These are phyloP conservation scores for Thraustotheca clavata DNA, from an alignment of 352 stramenopile genomes.

Conservation along the genomic window DNA sequence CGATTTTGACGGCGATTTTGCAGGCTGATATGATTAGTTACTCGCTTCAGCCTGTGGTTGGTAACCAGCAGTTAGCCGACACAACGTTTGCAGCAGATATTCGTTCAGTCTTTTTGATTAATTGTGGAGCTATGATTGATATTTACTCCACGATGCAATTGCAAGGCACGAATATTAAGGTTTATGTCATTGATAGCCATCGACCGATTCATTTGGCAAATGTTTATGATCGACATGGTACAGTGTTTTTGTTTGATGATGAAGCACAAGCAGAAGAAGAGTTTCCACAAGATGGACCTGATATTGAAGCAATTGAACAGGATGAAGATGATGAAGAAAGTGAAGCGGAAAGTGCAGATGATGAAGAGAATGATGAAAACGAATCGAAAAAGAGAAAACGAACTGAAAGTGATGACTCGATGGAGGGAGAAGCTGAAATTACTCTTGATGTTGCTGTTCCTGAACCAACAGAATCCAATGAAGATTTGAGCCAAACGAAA, in stretches of 20 bases:
- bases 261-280: slow-evolving; percentile 56
- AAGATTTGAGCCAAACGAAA: neutral
- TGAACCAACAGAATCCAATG: neutral
- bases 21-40: slow-evolving; percentile 74
- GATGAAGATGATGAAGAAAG: slow-evolving; percentile 61
- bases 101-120: slow-evolving; percentile 89
- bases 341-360: slow-evolving; percentile 36
- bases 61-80: slow-evolving; percentile 75
- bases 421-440: slow-evolving; percentile 23
- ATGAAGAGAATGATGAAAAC: slow-evolving; percentile 43
- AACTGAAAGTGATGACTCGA: slow-evolving; percentile 32
- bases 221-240: slow-evolving; percentile 82
- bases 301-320: slow-evolving; percentile 50
- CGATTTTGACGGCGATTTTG: slow-evolving; percentile 86
- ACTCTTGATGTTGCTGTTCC: slow-evolving; percentile 19
- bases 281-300: slow-evolving; percentile 75
- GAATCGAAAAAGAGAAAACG: slow-evolving; percentile 33
- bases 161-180: slow-evolving; percentile 45
- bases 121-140: slow-evolving; percentile 92
- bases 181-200: slow-evolving; percentile 95
- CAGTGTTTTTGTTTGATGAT: slow-evolving; percentile 79
- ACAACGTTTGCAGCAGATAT: slow-evolving; percentile 50
- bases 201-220: slow-evolving; percentile 95
- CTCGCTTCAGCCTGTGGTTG: slow-evolving; percentile 56
- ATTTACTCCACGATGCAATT: slow-evolving; percentile 76